phyloP scores from a whole-genome alignment of 2,329 filamentous ascomycete species.

The Colletotrichum acutatum region DNA sequence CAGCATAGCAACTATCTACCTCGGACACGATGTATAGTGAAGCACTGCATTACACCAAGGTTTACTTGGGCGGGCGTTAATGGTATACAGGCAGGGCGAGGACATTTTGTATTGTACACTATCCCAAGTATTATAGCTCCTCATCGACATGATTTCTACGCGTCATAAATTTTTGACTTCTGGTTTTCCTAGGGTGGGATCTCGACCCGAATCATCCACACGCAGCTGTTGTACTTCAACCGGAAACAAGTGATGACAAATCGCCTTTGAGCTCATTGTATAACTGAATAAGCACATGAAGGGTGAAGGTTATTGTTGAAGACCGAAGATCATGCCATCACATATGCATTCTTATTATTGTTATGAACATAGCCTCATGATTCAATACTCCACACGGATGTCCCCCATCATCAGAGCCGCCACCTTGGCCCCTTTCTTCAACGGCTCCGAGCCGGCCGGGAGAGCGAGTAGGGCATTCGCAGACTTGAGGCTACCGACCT shows the following conservation, averaged over 20 bases:
- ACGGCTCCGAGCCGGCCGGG: constrained; percentile 70
- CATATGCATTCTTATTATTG: neutral
- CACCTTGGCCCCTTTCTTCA: constrained; percentile 76
- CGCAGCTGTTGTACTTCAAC: neutral
- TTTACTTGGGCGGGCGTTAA: constrained; percentile 37
- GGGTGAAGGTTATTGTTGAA: neutral
- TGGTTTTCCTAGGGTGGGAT: neutral
- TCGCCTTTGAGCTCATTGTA: too few species aligned
- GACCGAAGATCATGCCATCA: neutral
- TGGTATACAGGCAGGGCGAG: constrained; percentile 37
- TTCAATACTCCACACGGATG: constrained; percentile 41
- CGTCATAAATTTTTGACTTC: neutral
- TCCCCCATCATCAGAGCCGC: constrained; percentile 83
- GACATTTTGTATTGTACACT: constrained; percentile 37
- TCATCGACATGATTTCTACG: constrained; percentile 31
- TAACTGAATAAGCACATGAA: too few species aligned
- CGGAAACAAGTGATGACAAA: neutral
- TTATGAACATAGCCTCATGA: neutral
- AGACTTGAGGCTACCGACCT: constrained; percentile 86
- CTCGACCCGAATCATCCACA: neutral
- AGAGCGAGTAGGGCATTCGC: constrained; percentile 89
- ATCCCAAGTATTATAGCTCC: constrained; percentile 34
- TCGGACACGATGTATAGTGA: constrained; percentile 31
- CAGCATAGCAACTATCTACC: constrained; percentile 17
- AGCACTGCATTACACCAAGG: constrained; percentile 38